These are phyloP conservation scores for Prunus padus DNA, from an alignment of 306 rosid genomes.

Conservation along the genomic window DNA sequence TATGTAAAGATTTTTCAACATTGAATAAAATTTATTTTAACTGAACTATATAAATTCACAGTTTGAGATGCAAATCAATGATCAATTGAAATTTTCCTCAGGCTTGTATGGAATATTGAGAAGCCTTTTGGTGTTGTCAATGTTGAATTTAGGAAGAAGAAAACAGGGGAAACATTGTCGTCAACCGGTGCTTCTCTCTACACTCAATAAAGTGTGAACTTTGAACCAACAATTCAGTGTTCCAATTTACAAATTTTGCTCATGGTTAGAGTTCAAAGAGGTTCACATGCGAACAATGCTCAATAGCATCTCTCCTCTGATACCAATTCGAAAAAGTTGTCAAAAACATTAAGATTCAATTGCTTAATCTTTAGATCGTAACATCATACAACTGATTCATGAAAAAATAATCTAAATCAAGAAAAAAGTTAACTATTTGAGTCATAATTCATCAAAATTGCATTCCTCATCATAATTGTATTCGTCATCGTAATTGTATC, in stretches of 20 bases:
- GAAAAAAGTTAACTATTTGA: neutral
- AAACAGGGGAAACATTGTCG: no score
- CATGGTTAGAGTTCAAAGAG: no score
- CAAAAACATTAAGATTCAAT: neutral
- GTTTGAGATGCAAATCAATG: neutral
- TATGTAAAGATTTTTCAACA: neutral
- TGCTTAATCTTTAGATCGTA: neutral
- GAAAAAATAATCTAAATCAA: neutral
- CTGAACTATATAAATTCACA: neutral
- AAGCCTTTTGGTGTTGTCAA: slow-evolving; percentile 48
- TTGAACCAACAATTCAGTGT: no score
- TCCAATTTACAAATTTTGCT: no score
- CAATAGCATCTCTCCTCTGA: no score
- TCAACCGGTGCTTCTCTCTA: neutral
- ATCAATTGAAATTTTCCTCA: neutral
- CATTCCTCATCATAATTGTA: neutral
- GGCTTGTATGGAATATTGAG: neutral
- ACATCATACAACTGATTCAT: neutral
- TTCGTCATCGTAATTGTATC: neutral
- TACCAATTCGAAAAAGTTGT: neutral
- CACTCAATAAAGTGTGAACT: no score
- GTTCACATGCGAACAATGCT: no score
- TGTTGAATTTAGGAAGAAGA: slow-evolving; percentile 67
- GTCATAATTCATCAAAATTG: neutral
- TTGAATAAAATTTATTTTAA: neutral